A percentile compares a stretch with the other conserved stretches of the same genome.
Conservation (phyloP, 768 basidiomycete genomes). For the Kwoniella shandongensis region DNA sequence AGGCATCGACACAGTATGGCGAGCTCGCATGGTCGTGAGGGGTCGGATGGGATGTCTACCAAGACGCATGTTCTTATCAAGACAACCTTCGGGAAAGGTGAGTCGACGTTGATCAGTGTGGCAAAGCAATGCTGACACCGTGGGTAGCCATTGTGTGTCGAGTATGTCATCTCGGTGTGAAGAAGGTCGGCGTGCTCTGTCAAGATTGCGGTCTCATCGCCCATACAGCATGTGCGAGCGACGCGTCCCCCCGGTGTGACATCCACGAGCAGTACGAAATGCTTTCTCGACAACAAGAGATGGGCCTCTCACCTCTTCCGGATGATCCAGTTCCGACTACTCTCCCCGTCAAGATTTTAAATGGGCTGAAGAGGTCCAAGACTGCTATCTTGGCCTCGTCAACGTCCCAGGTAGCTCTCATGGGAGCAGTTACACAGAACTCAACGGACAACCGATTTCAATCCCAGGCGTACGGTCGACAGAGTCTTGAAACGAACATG, state of each 20-base stretch:
- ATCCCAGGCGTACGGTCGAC: not conserved
- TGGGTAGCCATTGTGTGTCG: conserved; percentile 76
- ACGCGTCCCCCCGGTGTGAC: conserved; percentile 26
- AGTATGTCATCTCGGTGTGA: conserved; percentile 74
- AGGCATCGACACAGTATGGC: conserved; percentile 27
- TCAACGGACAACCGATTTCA: not conserved
- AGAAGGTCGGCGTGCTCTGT: conserved; percentile 84
- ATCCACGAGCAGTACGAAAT: conserved; percentile 28
- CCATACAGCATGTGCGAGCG: conserved; percentile 58
- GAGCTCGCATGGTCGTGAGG: conserved; percentile 55
- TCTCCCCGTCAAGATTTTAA: conserved; percentile 23
- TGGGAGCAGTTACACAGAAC: not conserved
- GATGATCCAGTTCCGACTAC: conserved; percentile 13
- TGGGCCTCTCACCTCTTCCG: conserved; percentile 19
- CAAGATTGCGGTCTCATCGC: conserved; percentile 85
- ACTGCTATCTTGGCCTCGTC: not conserved
- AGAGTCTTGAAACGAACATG: conserved; percentile 9
- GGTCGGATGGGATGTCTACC: conserved; percentile 54
- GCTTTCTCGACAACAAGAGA: conserved; percentile 31
- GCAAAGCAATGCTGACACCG: not conserved
- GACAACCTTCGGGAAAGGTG: conserved; percentile 89
- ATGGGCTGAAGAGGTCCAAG: conserved; percentile 27
- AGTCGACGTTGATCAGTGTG: conserved; percentile 47
- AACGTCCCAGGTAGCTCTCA: conserved; percentile 6
- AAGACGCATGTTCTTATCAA: conserved; percentile 79